Conservation (phyloP, 305 asterid species). For the Nicotiana rustica region DNA sequence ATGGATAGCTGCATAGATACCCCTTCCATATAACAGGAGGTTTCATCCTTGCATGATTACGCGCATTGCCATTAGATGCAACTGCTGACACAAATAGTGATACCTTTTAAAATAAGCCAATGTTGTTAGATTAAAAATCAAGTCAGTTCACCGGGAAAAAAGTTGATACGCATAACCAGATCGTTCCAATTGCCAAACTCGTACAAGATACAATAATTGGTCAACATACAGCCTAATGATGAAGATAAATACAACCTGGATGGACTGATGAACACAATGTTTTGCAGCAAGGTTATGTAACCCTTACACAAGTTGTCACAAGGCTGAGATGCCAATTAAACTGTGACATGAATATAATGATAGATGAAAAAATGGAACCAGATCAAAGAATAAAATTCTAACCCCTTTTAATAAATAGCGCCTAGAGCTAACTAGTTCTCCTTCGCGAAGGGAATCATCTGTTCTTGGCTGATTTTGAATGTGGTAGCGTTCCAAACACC, state of each 20-base stretch:
- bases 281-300: not conserved
- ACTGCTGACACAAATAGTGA: not conserved
- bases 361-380: conserved; percentile 12
- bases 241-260: conserved; percentile 26
- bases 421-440: not conserved
- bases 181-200: conserved; percentile 9
- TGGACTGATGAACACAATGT: conserved; percentile 28
- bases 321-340: not conserved
- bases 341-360: not conserved
- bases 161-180: not conserved
- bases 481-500: conserved; percentile 27
- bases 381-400: not conserved
- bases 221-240: conserved; percentile 16
- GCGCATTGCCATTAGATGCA: not conserved
- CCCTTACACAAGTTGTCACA: conserved; percentile 9
- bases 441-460: not conserved
- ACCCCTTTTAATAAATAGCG: not conserved
- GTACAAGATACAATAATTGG: not conserved
- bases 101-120: not conserved
- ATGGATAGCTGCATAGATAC: too few relatives aligned
- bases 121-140: not conserved
- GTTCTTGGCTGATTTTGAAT: conserved; percentile 31
- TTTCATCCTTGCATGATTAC: not conserved
- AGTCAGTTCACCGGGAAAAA: not conserved
- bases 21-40: too few relatives aligned